Conservation (phyloP, 2,329 filamentous ascomycete genomes). For the Amauroascus niger region DNA sequence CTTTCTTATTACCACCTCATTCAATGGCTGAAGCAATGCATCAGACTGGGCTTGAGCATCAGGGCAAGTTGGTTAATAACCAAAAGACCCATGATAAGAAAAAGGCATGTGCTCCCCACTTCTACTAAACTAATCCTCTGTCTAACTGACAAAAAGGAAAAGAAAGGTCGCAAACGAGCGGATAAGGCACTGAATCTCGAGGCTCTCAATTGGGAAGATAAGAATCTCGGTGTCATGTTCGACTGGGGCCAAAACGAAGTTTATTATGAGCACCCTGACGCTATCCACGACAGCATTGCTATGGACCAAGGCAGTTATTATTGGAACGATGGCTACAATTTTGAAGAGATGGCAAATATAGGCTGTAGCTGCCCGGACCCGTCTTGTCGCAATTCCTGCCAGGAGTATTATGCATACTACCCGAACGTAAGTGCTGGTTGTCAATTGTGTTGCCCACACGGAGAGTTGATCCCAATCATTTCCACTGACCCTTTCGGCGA, state of each 20-base stretch:
- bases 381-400: background rate
- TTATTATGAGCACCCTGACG: background rate
- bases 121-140: background rate
- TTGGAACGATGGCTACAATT: background rate
- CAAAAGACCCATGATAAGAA: background rate
- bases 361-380: background rate
- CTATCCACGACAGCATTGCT: background rate
- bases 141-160: background rate
- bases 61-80: background rate
- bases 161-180: background rate
- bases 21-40: background rate
- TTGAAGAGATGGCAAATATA: background rate
- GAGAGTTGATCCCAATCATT: no score
- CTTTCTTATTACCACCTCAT: background rate
- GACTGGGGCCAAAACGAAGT: background rate
- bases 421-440: background rate
- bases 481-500: background rate
- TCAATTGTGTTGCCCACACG: no score
- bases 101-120: background rate
- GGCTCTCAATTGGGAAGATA: background rate
- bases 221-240: background rate
- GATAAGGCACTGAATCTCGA: background rate
- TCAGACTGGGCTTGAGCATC: background rate
- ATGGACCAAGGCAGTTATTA: background rate
- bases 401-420: background rate